A percentile compares a stretch with the other conserved stretches of the same genome.
Evolutionary conservation across 2,329 filamentous ascomycete species (phyloP).

Genomic region (Blumeria graminis): DNA sequence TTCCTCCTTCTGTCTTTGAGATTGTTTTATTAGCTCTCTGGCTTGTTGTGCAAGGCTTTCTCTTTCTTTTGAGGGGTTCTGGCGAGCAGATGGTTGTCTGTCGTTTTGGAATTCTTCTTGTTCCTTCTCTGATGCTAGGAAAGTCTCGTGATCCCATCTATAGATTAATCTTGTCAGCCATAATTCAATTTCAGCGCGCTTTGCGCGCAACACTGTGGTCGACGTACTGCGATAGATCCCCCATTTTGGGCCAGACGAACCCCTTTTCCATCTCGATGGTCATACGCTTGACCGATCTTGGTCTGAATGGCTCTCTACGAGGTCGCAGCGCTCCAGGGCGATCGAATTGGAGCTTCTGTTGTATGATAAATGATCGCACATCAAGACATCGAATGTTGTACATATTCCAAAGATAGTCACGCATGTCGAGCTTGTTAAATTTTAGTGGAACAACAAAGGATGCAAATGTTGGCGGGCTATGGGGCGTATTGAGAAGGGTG

Average conservation of each 20-base stretch:
- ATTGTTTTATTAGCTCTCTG: conserved; percentile 31
- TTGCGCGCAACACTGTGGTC: not conserved
- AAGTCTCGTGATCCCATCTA: conserved; percentile 39
- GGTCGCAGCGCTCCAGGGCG: conserved; percentile 17
- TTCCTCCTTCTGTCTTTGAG: conserved; percentile 12
- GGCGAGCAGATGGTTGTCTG: conserved; percentile 11
- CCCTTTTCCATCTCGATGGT: conserved; percentile 70
- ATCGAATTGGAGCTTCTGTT: conserved; percentile 34
- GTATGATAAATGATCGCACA: conserved; percentile 61
- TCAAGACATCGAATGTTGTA: conserved; percentile 52
- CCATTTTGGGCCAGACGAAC: conserved; percentile 58
- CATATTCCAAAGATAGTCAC: conserved; percentile 75
- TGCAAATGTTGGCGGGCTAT: conserved; percentile 56
- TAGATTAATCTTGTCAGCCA: not conserved
- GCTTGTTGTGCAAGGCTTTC: conserved; percentile 32
- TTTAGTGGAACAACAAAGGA: conserved; percentile 75
- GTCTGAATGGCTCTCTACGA: conserved; percentile 39
- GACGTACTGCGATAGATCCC: conserved; percentile 3
- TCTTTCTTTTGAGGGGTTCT: conserved; percentile 16
- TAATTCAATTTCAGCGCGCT: not conserved
- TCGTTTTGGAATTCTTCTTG: conserved; percentile 17
- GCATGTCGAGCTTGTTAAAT: conserved; percentile 90
- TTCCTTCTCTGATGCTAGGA: conserved; percentile 26
- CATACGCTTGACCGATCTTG: conserved; percentile 68
- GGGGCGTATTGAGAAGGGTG: conserved; percentile 49